Evolutionary conservation across 371 early-diverging fungal species (phyloP).

Genomic region (Mortierella sp.): DNA sequence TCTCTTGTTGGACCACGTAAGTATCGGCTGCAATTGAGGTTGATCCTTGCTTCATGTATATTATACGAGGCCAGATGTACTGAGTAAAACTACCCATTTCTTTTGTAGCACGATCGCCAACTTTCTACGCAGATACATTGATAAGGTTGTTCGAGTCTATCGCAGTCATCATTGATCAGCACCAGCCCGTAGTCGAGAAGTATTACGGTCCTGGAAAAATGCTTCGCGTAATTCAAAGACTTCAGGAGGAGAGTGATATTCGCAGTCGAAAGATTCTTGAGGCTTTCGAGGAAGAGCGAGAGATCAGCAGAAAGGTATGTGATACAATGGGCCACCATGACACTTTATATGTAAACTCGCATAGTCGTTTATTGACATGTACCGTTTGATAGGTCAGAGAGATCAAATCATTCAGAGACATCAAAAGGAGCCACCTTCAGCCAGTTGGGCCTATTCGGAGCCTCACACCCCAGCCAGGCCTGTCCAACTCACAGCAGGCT

Average conservation of each 20-base stretch:
- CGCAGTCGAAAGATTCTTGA: slow-evolving; percentile 84
- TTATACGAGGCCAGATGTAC: not conserved
- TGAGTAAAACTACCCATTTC: not conserved
- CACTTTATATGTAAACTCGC: too few species aligned
- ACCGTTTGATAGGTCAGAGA: slow-evolving; percentile 38
- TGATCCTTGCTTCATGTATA: not conserved
- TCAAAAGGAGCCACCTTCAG: slow-evolving; percentile 19
- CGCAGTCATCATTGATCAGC: slow-evolving; percentile 87
- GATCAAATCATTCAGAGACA: slow-evolving; percentile 48
- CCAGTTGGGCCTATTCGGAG: slow-evolving; percentile 32
- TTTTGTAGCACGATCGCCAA: slow-evolving; percentile 58
- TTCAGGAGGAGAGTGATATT: slow-evolving; percentile 89
- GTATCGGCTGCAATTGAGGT: not conserved
- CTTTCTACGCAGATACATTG: slow-evolving; percentile 79
- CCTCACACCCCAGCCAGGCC: slow-evolving; percentile 44
- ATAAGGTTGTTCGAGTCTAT: slow-evolving; percentile 90
- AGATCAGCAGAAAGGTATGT: slow-evolving; percentile 72
- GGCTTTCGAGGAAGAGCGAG: slow-evolving; percentile 79
- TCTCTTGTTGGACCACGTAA: slow-evolving; percentile 63
- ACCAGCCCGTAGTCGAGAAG: slow-evolving; percentile 83
- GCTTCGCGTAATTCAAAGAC: slow-evolving; percentile 85
- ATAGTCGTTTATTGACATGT: not conserved
- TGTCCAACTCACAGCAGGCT: slow-evolving; percentile 46
- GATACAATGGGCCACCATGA: not conserved
- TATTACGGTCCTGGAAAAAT: slow-evolving; percentile 91